phyloP scores from a whole-genome alignment of 176 grass and related monocot genomes.

The Lolium rigidum region DNA sequence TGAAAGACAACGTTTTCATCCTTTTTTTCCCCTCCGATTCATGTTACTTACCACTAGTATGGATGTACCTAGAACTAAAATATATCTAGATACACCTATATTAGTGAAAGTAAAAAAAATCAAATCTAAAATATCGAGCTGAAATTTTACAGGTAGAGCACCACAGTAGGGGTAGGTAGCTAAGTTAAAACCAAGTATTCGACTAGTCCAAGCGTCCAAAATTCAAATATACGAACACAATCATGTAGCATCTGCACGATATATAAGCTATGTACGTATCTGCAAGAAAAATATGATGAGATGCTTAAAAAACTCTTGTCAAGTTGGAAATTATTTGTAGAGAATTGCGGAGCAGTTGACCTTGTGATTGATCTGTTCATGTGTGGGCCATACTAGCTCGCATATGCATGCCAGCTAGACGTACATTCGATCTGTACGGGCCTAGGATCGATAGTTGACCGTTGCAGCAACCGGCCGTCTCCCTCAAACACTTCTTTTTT shows the following conservation, averaged over 20 bases:
- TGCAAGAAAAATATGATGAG: neutral
- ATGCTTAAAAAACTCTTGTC: neutral
- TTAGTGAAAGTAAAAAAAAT: neutral
- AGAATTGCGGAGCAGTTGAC: constrained; percentile 43
- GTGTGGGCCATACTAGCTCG: neutral
- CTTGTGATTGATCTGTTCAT: constrained; percentile 3
- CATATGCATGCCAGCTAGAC: neutral
- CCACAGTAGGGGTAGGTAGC: too few species aligned
- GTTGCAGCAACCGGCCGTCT: neutral
- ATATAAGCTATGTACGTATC: neutral
- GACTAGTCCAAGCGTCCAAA: too few species aligned
- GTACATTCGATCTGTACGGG: constrained; percentile 36
- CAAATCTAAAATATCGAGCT: neutral
- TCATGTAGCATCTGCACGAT: neutral
- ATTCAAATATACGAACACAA: neutral
- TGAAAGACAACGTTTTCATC: too few species aligned
- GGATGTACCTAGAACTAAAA: too few species aligned
- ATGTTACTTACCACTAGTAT: too few species aligned
- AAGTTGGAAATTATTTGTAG: constrained; percentile 35
- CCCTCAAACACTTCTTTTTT: neutral
- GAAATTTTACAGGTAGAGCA: neutral
- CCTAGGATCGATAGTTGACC: constrained; percentile 50
- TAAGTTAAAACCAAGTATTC: neutral
- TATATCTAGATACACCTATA: too few species aligned
- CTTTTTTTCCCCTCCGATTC: too few species aligned